phyloP scores from a whole-genome alignment of 139 green algal genomes.

The Ettlia oleoabundans region DNA sequence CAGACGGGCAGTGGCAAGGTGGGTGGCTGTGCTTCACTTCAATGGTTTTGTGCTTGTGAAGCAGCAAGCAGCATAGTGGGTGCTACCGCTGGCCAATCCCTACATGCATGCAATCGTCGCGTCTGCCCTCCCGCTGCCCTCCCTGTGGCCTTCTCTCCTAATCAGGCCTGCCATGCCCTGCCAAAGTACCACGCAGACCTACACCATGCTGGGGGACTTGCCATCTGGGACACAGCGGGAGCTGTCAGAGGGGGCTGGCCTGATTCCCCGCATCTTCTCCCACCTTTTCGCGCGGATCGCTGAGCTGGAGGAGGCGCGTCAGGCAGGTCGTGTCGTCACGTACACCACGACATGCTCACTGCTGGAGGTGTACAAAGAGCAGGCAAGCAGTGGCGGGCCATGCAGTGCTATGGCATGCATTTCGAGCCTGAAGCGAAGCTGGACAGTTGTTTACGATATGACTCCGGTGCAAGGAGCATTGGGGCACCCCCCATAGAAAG shows the following conservation, averaged over 20 bases:
- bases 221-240: background rate
- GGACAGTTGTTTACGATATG: too few relatives aligned
- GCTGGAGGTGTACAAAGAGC: slow-evolving; percentile 98
- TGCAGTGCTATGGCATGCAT: too few relatives aligned
- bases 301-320: slow-evolving; percentile 49
- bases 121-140: too few relatives aligned
- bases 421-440: too few relatives aligned
- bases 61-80: too few relatives aligned
- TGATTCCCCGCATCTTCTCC: slow-evolving; percentile 86
- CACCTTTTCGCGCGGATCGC: slow-evolving; percentile 78
- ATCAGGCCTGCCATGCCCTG: too few relatives aligned
- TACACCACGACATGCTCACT: slow-evolving; percentile 42
- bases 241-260: slow-evolving; percentile 48
- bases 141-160: background rate
- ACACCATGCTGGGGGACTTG: slow-evolving; percentile 75
- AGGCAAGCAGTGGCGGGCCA: background rate
- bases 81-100: too few relatives aligned
- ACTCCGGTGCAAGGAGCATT: too few relatives aligned
- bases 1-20: slow-evolving; percentile 75
- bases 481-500: too few relatives aligned
- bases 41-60: background rate
- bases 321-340: background rate
- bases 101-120: background rate
- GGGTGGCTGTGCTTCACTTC: background rate
- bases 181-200: too few relatives aligned